Evolutionary conservation across 176 grass and related monocot species (phyloP).

Genomic region (Neostapfia colusana): DNA sequence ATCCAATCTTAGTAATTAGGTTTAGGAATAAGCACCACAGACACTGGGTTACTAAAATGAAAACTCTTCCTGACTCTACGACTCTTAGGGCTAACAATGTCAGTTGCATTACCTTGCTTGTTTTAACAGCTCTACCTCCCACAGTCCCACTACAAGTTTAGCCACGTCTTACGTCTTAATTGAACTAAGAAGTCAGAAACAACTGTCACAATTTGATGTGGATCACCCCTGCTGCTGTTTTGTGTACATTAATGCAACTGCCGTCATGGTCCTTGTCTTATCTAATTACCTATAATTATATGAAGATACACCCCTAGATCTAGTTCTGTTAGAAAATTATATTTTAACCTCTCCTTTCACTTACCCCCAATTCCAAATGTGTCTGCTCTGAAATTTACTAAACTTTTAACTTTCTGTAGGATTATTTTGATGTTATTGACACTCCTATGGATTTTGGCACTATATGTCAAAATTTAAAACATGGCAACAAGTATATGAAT

Average conservation of each 20-base stretch:
- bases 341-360: background rate
- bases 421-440: slow-evolving; percentile 96
- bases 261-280: background rate
- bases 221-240: background rate
- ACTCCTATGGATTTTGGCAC: slow-evolving; percentile 99
- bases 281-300: slow-evolving; percentile 1
- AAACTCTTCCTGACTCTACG: slow-evolving; percentile 4
- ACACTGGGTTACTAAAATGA: background rate
- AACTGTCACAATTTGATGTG: background rate
- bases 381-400: background rate
- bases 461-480: slow-evolving; percentile 79
- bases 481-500: slow-evolving; percentile 78
- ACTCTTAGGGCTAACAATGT: background rate
- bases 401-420: slow-evolving; percentile 43
- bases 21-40: background rate
- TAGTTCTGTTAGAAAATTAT: slow-evolving; percentile 17
- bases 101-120: slow-evolving; percentile 1
- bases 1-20: background rate
- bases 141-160: background rate
- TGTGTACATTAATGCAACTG: background rate
- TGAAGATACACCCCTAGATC: slow-evolving; percentile 2
- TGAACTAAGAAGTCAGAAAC: slow-evolving; percentile 17
- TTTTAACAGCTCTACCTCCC: slow-evolving; percentile 15
- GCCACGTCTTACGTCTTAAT: slow-evolving; percentile 6
- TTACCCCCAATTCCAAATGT: background rate